Evolutionary conservation across 78 protist genomes (phyloP).

Genomic region (Emiliania huxleyi): DNA sequence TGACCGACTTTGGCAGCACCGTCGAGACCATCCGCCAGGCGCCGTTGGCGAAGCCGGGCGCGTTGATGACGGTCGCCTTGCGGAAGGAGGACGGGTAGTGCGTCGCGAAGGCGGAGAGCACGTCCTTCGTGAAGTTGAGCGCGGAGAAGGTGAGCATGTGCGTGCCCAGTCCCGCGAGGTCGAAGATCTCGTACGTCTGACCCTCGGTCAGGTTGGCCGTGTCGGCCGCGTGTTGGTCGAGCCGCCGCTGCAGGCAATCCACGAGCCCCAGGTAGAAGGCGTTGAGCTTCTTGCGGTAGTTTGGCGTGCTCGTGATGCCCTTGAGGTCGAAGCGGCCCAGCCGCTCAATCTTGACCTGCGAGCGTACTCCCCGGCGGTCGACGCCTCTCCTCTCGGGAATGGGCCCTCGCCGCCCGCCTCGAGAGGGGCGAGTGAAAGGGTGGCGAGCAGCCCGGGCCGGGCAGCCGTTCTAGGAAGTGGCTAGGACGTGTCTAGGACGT

Average conservation of each 20-base stretch:
- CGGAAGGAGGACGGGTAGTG: slow-evolving; percentile 18
- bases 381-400: too few species aligned
- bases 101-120: not conserved
- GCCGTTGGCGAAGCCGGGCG: not conserved
- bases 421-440: too few species aligned
- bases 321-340: not conserved
- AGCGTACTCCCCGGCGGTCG: not conserved
- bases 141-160: not conserved
- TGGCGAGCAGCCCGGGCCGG: too few species aligned
- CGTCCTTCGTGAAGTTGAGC: not conserved
- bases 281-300: not conserved
- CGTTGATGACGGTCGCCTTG: not conserved
- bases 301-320: not conserved
- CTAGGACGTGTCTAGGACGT: too few species aligned
- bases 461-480: too few species aligned
- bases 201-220: not conserved
- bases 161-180: not conserved
- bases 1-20: not conserved
- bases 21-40: not conserved
- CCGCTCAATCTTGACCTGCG: not conserved
- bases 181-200: slow-evolving; percentile 11
- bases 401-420: too few species aligned
- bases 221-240: not conserved
- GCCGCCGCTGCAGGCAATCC: not conserved
- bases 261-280: not conserved